Evolutionary conservation across 495 filamentous ascomycete genomes (phyloP), one percentile per base, ranked within the genome.

Genomic region (Trichoderma gamsii): DNA sequence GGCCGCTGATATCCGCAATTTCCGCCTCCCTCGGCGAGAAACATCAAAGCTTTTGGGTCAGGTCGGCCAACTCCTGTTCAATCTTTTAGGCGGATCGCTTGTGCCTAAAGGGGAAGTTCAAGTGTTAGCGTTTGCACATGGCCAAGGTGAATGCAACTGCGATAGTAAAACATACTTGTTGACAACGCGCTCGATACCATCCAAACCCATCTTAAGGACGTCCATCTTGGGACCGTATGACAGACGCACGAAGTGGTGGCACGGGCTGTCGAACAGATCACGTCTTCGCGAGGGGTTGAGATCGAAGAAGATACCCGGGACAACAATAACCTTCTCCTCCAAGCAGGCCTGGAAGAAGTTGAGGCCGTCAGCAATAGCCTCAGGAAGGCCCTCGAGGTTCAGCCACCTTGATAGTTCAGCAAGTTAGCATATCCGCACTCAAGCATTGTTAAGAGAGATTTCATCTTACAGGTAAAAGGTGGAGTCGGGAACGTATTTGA

Each of bases 331-430:
- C 82, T 94, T 95, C 83, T 97, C 91, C 71, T 89, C 85, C 49
- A 98, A 78, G 72, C 95, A 93, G 35, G 91, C 91, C 75, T 94
- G 89, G 85, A 98, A 97, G 85, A 98, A 98, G 77, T 96, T 97
- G 73, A 98, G 79, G 2, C 94, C 94, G 76, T 97, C 94, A 66
- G 88, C 88, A 76, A 98, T 95, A 68, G 85, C 87, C 23, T 85
- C 86, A 1, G 90, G 90, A 6, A 93, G 77, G 70, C 81, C 79
- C 73, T 84, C 79, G 56, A 83, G 76, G 75, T 83, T 80, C 25
- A 82, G 75, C 82, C 81, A 84, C 1, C 65, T 67, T n/a, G 12
- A 56, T 1, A 25, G 35, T 32, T 13, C 16, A 41, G 3, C 41
- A n/a, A 35, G 59, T 65, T 18, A 41, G 49, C 29, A 43, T 35